Percentiles rank a stretch among this genome's conserved stretches.
phyloP scores from a whole-genome alignment of 129 eudicot genomes.

The Solidago caesia region DNA sequence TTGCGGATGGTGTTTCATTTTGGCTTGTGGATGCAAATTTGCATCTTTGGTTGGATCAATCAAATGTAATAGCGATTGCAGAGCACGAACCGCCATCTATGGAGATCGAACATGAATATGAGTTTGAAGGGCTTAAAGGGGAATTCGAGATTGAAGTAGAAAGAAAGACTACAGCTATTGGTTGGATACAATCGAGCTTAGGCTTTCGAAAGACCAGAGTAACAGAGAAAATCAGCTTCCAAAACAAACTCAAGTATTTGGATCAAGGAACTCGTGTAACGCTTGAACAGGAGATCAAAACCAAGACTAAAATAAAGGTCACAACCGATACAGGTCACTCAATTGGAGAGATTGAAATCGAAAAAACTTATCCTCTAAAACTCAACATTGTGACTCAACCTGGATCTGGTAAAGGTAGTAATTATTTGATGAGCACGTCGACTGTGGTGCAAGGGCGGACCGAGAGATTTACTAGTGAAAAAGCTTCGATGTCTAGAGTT shows the following conservation, averaged over 20 bases:
- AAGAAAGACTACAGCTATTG: slow-evolving; percentile 38
- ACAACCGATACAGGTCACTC: slow-evolving; percentile 21
- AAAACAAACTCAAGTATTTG: slow-evolving; percentile 40
- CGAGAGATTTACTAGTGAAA: slow-evolving; percentile 37
- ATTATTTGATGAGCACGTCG: slow-evolving; percentile 42
- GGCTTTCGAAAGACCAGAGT: slow-evolving; percentile 45
- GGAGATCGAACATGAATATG: slow-evolving; percentile 14
- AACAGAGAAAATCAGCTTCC: slow-evolving; percentile 34
- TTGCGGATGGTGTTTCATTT: slow-evolving; percentile 47
- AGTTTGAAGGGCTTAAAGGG: slow-evolving; percentile 46
- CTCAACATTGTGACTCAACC: slow-evolving; percentile 33
- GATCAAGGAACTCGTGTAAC: slow-evolving; percentile 38
- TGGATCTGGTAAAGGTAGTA: slow-evolving; percentile 33
- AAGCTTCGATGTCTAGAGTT: background rate
- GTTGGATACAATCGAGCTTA: slow-evolving; percentile 45
- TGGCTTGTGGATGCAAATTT: slow-evolving; percentile 82
- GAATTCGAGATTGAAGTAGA: slow-evolving; percentile 45
- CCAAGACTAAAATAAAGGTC: slow-evolving; percentile 38
- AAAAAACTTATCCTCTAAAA: slow-evolving; percentile 44
- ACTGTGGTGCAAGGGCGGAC: slow-evolving; percentile 38
- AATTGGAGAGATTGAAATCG: slow-evolving; percentile 21
- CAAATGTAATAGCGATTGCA: slow-evolving; percentile 33
- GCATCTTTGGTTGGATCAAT: slow-evolving; percentile 65
- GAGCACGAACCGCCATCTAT: slow-evolving; percentile 28
- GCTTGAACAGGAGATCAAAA: slow-evolving; percentile 46